Evolutionary conservation across 208 protist species (phyloP), one percentile per base, ranked within the genome.

Genomic region (Acanthamoeba lenticulata): DNA sequence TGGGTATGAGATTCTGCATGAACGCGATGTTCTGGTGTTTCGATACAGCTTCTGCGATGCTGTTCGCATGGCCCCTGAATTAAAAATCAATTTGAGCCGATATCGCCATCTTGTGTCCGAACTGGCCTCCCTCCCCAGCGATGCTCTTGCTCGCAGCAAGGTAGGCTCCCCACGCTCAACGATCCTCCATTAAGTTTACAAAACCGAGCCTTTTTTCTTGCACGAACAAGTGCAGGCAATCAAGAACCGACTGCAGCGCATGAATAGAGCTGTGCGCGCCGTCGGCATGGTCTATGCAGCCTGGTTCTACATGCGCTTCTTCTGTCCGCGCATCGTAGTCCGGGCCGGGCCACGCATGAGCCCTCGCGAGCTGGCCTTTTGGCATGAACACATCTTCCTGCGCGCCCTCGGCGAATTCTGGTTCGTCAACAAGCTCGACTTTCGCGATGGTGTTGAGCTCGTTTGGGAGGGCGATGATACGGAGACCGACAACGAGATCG

Each of bases 231-330:
- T n/a, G n/a, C 52, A 72, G 62, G 1, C 11, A 5, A 40, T 17
- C 34, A 72, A 29, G 62, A 29, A 72, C 62, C 62, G 62, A 4
- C 32, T 72, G 62, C 62, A 19, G 21, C 62, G 62, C 7, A 42
- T 72, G 62, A 36, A 72, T 2, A 32, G 62, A 29, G 27, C 62
- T 11, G 62, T 72, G 62, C 62, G 62, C 27, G 62, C 62, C 17
- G 15, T 72, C 11, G 62, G 62, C 32, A 32, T 72, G 27, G 62
- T 72, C 32, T 72, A 72, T 29, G 62, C 6, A 5, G 62, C 62
- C n/a, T 85, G 74, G 74, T 55, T 55, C 44, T 85, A 85, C 74
- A 85, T 85, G 74, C 42, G 74, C 74, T 85, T 85, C 44, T 85
- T 32, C 44, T 57, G 42, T 19, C 44, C 74, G 27, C 74, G 74